Evolutionary conservation across 2,329 filamentous ascomycete species (phyloP), one percentile per base, ranked within the genome.

Genomic region (Stylonectria norvegica): DNA sequence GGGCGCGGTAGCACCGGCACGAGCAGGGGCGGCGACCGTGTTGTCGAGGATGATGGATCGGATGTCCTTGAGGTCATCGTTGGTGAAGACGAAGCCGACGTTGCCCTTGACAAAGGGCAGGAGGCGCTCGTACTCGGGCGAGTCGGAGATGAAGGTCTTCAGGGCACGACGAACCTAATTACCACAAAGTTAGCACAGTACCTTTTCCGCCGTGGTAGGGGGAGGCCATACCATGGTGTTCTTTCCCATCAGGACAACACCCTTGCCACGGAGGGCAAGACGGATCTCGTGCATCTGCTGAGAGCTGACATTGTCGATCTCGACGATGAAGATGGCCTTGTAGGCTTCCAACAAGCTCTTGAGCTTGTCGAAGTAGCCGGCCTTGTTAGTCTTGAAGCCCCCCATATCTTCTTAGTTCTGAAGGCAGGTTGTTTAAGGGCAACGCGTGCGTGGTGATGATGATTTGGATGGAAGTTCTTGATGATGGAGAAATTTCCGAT

Each of bases 271-370:
- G 71, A 98, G 86, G 64, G 88, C 75, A 65, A 85, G 76, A 71
- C 93, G 87, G 73, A 98, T 97, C 83, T 98, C 93, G 88, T 98
- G 93, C 94, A 98, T 98, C 85, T 98, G 94, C 84, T 98, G 93
- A 61, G 93, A 98, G 73, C 85, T 89, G 83, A 98, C 93, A 98
- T 97, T 98, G 89, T 97, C 88, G 68, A 91, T 85, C 68, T 83
- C 68, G 72, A 95, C 90, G 72, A 98, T 90, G 88, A 98, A 97
- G 78, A 97, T 86, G 67, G 86, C 91, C 72, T 82, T 83, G 86
- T 94, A 97, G 71, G 89, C 85, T 79, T 97, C 88, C 71, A 98
- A 85, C 71, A 97, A 83, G 73, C 72, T 72, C 85, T 96, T 95
- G 72, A 98, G 89, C 89, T 97, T 97, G 74, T 96, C 91, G 81